These are phyloP conservation scores for Chlorella sp. DNA, from an alignment of 139 green algal genomes.

Conservation along the genomic window DNA sequence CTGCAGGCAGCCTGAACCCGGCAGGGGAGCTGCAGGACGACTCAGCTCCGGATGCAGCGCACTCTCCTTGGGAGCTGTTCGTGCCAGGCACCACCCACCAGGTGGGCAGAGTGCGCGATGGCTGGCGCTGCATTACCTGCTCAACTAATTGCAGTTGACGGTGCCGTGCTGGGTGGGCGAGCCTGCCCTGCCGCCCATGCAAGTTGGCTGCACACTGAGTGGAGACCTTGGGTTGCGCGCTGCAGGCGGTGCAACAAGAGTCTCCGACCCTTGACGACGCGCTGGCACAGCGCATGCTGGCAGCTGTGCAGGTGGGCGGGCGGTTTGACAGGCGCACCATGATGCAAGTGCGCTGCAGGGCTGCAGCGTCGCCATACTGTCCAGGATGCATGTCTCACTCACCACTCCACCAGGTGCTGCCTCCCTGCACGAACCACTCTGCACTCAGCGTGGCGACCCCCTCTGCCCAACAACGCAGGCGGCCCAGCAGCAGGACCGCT, in stretches of 20 bases:
- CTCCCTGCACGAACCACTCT: neutral
- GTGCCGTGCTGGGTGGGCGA: too few relatives aligned
- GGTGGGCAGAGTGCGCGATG: neutral
- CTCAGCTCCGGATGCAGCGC: constrained; percentile 2
- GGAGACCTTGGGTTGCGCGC: neutral
- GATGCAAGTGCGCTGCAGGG: too few relatives aligned
- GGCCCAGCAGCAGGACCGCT: constrained; percentile 5
- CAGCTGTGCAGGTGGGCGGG: constrained; percentile 14
- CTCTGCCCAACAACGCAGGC: neutral
- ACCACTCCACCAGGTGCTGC: too few relatives aligned
- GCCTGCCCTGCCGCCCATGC: too few relatives aligned
- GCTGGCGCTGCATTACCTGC: neutral
- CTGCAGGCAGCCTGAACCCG: neutral
- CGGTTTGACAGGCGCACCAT: neutral
- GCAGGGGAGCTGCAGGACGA: neutral
- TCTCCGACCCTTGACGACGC: constrained; percentile 8
- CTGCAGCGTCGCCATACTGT: too few relatives aligned
- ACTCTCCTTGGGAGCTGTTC: constrained; percentile 60
- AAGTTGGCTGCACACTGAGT: too few relatives aligned
- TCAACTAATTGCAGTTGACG: too few relatives aligned
- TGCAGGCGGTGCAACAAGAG: constrained; percentile 34
- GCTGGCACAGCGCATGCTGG: constrained; percentile 18
- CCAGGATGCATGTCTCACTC: too few relatives aligned
- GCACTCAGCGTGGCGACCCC: neutral
- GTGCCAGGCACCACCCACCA: constrained; percentile 8